These are phyloP conservation scores for Puccinia triticina DNA, from an alignment of 1,284 basidiomycete genomes.

Conservation along the genomic window DNA sequence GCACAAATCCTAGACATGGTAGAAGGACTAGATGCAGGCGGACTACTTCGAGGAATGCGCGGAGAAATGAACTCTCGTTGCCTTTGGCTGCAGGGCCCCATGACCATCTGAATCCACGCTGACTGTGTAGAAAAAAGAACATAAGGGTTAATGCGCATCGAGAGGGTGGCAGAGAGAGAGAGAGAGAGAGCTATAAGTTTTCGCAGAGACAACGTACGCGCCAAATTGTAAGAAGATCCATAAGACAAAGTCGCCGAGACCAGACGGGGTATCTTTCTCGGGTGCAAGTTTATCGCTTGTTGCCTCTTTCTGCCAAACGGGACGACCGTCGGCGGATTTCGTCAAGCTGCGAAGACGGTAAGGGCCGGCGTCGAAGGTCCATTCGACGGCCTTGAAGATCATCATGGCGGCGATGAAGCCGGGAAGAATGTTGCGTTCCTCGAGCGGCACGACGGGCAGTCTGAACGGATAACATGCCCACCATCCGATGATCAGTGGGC, in stretches of 20 bases:
- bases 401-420: background rate
- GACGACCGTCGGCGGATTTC: slow-evolving; percentile 8
- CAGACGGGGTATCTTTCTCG: background rate
- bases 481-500: slow-evolving; percentile 23
- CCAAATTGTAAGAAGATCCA: background rate
- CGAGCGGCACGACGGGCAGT: background rate
- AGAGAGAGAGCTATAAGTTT: background rate
- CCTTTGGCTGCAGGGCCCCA: slow-evolving; percentile 26
- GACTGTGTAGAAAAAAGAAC: background rate
- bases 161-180: background rate
- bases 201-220: background rate
- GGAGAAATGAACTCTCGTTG: background rate
- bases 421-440: background rate
- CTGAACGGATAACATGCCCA: slow-evolving; percentile 3
- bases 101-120: slow-evolving; percentile 29
- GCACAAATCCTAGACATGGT: slow-evolving; percentile 13
- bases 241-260: background rate
- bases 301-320: slow-evolving; percentile 1
- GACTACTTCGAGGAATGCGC: background rate
- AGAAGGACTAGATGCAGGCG: slow-evolving; percentile 1
- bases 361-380: slow-evolving; percentile 19
- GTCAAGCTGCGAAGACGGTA: background rate
- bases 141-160: background rate
- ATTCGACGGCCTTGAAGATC: slow-evolving; percentile 28
- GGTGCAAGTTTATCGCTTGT: background rate